Evolutionary conservation across 345 rosid genomes (phyloP), one percentile per base, ranked within the genome.

Genomic region (Salix arbutifolia): DNA sequence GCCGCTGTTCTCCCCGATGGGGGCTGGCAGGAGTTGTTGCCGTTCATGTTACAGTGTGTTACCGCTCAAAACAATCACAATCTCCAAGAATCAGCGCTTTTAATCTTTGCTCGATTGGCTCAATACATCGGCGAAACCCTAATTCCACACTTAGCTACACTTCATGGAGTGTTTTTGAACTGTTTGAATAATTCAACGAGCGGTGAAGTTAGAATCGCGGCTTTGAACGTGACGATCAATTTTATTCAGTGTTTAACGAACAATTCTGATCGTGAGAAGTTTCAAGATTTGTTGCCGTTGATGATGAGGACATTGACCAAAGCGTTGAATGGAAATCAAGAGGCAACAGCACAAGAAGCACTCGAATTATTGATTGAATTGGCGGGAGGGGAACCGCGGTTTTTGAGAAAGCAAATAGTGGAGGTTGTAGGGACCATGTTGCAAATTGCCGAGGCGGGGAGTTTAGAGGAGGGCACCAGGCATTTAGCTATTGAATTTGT

Each of bases 401-500:
- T 96, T 79, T 83, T 96, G 17, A 83, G 98, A 82, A 82, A 94
- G 86, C 99, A 93, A 77, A 81, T 96, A 71, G 86, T 90, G 58
- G 98, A 93, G 13, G 93, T 93, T 14, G 98, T 96, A 21, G 94
- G 90, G 28, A 86, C 99, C 4, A 96, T 96, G 99, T 79, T 96
- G 79, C 98, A 93, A 87, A 94, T 96, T 69, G 99, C 95, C 0
- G 99, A 94, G 87, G 99, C 99, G 0, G 97, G 89, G 77, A 85
- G 91, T 8, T 83, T 96, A 10, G 99, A 96, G 81, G 99, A 96
- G 80, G 94, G 97, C 42, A 96, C 98, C 0, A 74, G 99, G 4
- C 98, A 96, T 35, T 80, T 96, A 76, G 99, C 99, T 0, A 84
- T 96, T 71, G 99, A 96, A 88, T 96, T 96, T 79, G 94, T 96